Evolutionary conservation across 148 eudicot species (phyloP).

Genomic region (Chenopodium suecicum): DNA sequence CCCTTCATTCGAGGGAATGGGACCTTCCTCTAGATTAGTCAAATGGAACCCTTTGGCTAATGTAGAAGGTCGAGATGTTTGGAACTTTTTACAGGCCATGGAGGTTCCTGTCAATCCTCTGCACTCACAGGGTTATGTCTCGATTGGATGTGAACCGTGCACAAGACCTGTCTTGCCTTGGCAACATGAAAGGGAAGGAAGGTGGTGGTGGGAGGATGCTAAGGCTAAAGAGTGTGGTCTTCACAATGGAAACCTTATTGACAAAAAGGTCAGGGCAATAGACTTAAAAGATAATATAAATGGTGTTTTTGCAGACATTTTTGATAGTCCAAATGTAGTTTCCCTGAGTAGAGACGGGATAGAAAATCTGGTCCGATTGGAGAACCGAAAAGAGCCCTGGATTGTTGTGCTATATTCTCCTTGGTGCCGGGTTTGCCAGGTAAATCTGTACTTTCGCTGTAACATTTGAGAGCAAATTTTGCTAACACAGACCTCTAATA

Average conservation of each 20-base stretch:
- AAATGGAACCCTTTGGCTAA: neutral
- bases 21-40: neutral
- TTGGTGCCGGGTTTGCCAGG: neutral
- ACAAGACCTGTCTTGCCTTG: neutral
- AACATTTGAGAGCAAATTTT: too few species aligned
- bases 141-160: neutral
- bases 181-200: neutral
- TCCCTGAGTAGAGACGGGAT: neutral
- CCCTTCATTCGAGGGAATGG: neutral
- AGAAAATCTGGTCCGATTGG: neutral
- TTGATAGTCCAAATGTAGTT: neutral
- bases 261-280: too few species aligned
- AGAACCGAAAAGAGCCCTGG: neutral
- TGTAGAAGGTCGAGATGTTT: neutral
- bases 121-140: neutral
- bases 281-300: too few species aligned
- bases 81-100: neutral
- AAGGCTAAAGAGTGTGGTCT: neutral
- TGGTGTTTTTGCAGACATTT: neutral
- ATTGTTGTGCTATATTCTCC: neutral
- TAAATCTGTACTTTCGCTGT: too few species aligned
- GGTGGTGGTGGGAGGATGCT: neutral
- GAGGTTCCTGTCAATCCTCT: neutral
- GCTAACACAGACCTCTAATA: too few species aligned
- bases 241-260: neutral